Percentiles rank a stretch among this genome's conserved stretches.
Conservation (phyloP, 2,329 filamentous ascomycete species). For the Aspergillus nomiae region DNA sequence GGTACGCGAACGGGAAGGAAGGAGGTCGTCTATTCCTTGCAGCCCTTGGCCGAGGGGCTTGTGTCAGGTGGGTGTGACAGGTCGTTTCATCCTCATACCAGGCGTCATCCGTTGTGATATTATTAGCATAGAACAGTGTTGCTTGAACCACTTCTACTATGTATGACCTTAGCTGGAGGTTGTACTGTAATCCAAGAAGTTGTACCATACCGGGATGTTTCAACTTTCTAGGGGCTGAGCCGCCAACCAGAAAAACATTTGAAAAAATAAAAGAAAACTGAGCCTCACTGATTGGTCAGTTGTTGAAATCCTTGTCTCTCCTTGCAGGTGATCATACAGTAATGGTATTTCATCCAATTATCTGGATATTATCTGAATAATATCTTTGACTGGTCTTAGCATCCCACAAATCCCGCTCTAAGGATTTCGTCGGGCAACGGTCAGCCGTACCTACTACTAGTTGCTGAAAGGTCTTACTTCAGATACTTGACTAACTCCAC, state of each 20-base stretch:
- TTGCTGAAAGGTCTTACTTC: not conserved
- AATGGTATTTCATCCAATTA: not conserved
- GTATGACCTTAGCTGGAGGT: not conserved
- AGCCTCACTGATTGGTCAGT: not conserved
- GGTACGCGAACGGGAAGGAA: not conserved
- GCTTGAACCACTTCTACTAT: not conserved
- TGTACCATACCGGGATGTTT: conserved; percentile 11
- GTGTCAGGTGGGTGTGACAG: conserved; percentile 20
- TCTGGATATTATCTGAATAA: not conserved
- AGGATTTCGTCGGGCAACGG: not conserved
- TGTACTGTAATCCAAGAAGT: not conserved
- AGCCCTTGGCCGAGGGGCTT: conserved; percentile 17
- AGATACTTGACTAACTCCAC: not conserved
- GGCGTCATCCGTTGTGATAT: not conserved
- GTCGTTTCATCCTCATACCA: conserved; percentile 20
- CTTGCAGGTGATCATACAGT: conserved; percentile 20
- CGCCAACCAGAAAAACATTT: not conserved
- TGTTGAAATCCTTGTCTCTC: conserved; percentile 9
- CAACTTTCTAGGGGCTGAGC: not conserved
- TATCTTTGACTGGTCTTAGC: not conserved
- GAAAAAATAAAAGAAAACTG: not conserved
- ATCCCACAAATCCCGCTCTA: conserved; percentile 8
- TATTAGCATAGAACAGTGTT: not conserved
- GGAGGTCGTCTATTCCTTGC: conserved; percentile 12
- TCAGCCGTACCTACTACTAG: not conserved